These are phyloP conservation scores for Dunaliella sp. DNA, from an alignment of 139 green algal species.

Conservation along the genomic window DNA sequence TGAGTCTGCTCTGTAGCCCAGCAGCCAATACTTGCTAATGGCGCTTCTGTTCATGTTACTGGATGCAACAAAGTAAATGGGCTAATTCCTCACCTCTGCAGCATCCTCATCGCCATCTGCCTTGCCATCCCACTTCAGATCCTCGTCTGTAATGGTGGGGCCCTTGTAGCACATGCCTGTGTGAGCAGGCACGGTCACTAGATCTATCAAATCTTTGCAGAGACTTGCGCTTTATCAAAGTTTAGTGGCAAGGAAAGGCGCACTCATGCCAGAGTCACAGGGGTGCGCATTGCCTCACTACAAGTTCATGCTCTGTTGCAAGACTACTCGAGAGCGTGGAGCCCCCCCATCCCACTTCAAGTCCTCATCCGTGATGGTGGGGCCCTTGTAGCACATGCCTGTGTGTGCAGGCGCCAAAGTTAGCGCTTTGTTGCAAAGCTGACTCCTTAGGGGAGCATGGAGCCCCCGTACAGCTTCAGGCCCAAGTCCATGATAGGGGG, in stretches of 20 bases:
- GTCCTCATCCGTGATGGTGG: constrained; percentile 3
- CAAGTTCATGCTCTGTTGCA: too few relatives aligned
- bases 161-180: constrained; percentile 17
- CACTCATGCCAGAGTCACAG: too few relatives aligned
- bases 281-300: too few relatives aligned
- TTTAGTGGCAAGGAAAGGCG: too few relatives aligned
- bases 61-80: background rate
- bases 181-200: background rate
- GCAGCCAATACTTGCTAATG: background rate
- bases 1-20: background rate
- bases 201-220: too few relatives aligned
- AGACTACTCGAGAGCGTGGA: too few relatives aligned
- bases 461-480: too few relatives aligned
- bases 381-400: constrained; percentile 17
- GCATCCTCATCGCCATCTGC: background rate
- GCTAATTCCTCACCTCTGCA: background rate
- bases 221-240: too few relatives aligned
- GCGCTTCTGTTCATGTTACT: background rate
- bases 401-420: background rate
- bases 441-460: too few relatives aligned
- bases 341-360: constrained; percentile 2
- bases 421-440: too few relatives aligned
- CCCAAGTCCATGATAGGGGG: too few relatives aligned
- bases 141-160: constrained; percentile 1
- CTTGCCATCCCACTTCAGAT: constrained; percentile 11